These are phyloP conservation scores for Saccharomycopsis amapae DNA, from an alignment of 805 yeast genomes.

Conservation along the genomic window DNA sequence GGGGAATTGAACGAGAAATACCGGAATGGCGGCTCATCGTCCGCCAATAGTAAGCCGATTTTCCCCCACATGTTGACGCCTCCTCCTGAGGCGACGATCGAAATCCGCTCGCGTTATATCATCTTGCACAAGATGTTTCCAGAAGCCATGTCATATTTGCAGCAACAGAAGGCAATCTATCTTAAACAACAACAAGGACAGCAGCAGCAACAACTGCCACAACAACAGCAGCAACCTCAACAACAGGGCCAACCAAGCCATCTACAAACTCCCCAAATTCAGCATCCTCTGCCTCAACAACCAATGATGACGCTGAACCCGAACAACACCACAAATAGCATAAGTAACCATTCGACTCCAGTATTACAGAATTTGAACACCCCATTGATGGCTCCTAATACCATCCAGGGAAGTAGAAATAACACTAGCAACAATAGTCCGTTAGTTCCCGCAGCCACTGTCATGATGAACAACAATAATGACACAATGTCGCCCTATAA, in stretches of 20 bases:
- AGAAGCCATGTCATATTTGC: conserved; percentile 14
- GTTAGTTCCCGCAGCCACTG: conserved; percentile 6
- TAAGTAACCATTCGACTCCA: no score
- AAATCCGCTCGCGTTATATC: conserved; percentile 12
- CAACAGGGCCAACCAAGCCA: no score
- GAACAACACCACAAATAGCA: no score
- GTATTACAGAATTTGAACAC: no score
- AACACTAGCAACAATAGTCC: conserved; percentile 12
- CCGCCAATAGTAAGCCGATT: conserved; percentile 1
- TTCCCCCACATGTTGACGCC: conserved; percentile 17
- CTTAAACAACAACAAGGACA: conserved; percentile 13
- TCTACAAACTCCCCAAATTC: no score
- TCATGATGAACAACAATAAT: conserved; percentile 6
- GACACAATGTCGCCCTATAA: conserved; percentile 3
- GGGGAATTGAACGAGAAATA: conserved; percentile 20
- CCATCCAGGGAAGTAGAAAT: conserved; percentile 9
- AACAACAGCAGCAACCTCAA: conserved; percentile 8
- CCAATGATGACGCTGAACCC: no score
- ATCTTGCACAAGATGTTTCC: conserved; percentile 14
- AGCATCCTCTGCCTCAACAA: no score
- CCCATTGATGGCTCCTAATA: conserved; percentile 10
- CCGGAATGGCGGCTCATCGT: neutral
- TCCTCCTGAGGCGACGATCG: conserved; percentile 18
- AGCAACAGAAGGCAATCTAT: no score
- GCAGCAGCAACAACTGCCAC: conserved; percentile 13